Evolutionary conservation across 1,284 basidiomycete genomes (phyloP).

Genomic region (Leccinum griseonigrum): DNA sequence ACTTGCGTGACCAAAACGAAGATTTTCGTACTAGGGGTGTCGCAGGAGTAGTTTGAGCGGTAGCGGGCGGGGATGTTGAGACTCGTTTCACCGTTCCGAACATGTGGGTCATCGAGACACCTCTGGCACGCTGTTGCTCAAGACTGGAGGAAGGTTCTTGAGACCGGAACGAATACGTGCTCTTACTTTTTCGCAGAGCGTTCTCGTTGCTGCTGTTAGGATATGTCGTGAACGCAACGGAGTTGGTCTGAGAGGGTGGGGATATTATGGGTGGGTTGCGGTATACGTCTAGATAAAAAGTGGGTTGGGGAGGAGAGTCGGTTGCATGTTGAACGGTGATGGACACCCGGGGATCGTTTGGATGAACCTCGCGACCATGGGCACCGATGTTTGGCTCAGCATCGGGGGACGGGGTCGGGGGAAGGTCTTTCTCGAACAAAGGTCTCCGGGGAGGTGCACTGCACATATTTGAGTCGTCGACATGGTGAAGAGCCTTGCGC

Average conservation of each 20-base stretch:
- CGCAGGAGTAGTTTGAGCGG: constrained; percentile 21
- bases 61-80: constrained; percentile 27
- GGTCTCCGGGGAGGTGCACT: constrained; percentile 26
- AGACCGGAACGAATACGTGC: constrained; percentile 20
- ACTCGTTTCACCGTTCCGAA: constrained; percentile 43
- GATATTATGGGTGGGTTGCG: constrained; percentile 17
- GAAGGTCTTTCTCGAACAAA: constrained; percentile 59
- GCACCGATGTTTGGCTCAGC: neutral
- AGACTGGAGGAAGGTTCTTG: constrained; percentile 7
- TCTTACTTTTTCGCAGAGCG: constrained; percentile 28
- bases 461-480: neutral
- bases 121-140: constrained; percentile 41
- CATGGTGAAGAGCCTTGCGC: neutral
- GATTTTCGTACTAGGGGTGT: constrained; percentile 50
- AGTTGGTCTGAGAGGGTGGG: constrained; percentile 20
- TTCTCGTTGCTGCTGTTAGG: constrained; percentile 15
- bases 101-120: constrained; percentile 43
- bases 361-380: constrained; percentile 4
- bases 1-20: constrained; percentile 52
- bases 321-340: constrained; percentile 17
- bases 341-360: constrained; percentile 17
- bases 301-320: constrained; percentile 17
- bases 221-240: constrained; percentile 23
- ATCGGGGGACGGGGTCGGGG: constrained; percentile 50
- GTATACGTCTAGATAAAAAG: constrained; percentile 23